Percentiles rank a stretch among this genome's conserved stretches.
Conservation (phyloP, 345 rosid genomes). For the Litchi chinensis region DNA sequence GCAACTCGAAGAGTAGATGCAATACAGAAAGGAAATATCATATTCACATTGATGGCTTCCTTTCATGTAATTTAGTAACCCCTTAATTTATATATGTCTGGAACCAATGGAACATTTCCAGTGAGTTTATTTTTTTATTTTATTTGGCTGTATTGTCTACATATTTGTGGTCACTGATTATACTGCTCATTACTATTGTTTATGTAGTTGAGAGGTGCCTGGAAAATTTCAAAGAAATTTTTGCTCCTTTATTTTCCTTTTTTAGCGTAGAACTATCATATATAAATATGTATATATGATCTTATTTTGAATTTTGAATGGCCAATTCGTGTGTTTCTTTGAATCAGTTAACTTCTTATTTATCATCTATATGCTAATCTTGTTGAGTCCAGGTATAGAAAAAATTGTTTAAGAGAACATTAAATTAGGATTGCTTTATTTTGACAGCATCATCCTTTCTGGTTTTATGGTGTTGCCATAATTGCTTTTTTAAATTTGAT, state of each 20-base stretch:
- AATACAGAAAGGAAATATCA: slow-evolving; percentile 76
- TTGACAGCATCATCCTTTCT: background rate
- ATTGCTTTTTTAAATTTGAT: background rate
- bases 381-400: background rate
- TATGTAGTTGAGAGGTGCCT: background rate
- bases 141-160: background rate
- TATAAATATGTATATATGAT: background rate
- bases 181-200: background rate
- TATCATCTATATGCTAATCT: background rate
- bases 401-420: background rate
- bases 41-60: slow-evolving; percentile 85
- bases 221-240: too few relatives aligned
- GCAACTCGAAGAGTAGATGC: slow-evolving; percentile 95
- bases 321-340: background rate
- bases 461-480: background rate
- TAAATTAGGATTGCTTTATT: background rate
- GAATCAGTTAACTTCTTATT: background rate
- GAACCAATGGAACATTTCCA: background rate
- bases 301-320: background rate
- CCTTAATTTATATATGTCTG: slow-evolving; percentile 14
- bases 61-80: slow-evolving; percentile 64
- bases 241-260: background rate
- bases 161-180: background rate
- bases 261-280: background rate
- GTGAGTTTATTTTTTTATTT: background rate